These are phyloP conservation scores for Hansenula lynferdii DNA, from an alignment of 1,139 yeast species.

Conservation along the genomic window DNA sequence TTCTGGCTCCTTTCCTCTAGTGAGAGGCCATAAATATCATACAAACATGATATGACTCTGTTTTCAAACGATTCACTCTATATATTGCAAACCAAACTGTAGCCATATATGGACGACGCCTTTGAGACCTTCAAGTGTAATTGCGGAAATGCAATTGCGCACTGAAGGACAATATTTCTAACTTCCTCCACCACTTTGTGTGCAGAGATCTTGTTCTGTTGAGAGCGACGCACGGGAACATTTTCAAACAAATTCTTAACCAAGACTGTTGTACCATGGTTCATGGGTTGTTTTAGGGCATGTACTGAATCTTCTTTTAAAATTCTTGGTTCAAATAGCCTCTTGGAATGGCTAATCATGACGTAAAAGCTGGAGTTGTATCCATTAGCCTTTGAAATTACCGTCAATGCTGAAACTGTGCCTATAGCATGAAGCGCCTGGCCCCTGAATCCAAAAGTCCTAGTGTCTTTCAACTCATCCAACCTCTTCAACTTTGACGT, in stretches of 20 bases:
- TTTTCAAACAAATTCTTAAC: constrained; percentile 46
- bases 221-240: constrained; percentile 52
- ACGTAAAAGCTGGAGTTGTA: constrained; percentile 17
- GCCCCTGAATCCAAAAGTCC: constrained; percentile 38
- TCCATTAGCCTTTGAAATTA: constrained; percentile 31
- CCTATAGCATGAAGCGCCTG: constrained; percentile 41
- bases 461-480: constrained; percentile 24
- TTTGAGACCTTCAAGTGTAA: constrained; percentile 24
- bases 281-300: background rate
- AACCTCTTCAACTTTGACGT: constrained; percentile 42
- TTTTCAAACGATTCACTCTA: too few relatives aligned
- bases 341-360: constrained; percentile 6
- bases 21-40: constrained; percentile 22
- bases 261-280: constrained; percentile 47
- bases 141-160: constrained; percentile 28
- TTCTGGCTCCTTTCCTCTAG: constrained; percentile 18
- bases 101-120: constrained; percentile 6
- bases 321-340: constrained; percentile 8
- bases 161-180: constrained; percentile 30
- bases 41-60: too few relatives aligned
- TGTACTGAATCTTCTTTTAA: constrained; percentile 6
- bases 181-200: constrained; percentile 27
- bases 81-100: too few relatives aligned
- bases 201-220: constrained; percentile 21
- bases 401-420: constrained; percentile 29